These are phyloP conservation scores for Flagelloscypha sp. DNA, from an alignment of 768 basidiomycete species.

Conservation along the genomic window DNA sequence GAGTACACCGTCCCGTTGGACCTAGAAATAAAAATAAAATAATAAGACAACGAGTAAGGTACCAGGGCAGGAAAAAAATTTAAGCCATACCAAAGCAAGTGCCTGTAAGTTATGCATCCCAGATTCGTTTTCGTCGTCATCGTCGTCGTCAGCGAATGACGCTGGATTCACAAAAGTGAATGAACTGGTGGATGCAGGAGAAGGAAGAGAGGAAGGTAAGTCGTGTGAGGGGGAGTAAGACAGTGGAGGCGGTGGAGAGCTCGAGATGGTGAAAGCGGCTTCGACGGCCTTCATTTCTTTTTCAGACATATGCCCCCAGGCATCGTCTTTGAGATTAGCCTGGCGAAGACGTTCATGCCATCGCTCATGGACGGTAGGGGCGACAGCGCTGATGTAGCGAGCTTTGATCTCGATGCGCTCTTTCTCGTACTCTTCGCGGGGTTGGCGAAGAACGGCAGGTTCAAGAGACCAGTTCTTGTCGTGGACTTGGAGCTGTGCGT, in stretches of 20 bases:
- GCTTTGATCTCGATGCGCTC: constrained; percentile 22
- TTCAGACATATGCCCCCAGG: constrained; percentile 36
- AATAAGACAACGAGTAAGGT: no score
- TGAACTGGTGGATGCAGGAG: constrained; percentile 26
- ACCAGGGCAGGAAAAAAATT: no score
- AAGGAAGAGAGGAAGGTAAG: constrained; percentile 14
- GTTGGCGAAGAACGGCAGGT: constrained; percentile 10
- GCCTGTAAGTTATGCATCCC: no score
- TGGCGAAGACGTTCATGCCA: constrained; percentile 31
- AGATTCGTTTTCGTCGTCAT: constrained; percentile 26
- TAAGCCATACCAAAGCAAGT: no score
- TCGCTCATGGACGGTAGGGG: no score
- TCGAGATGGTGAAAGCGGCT: no score
- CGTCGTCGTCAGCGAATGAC: constrained; percentile 25
- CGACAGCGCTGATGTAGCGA: no score
- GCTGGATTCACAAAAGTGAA: constrained; percentile 39
- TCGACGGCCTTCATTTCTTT: constrained; percentile 28
- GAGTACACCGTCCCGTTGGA: no score
- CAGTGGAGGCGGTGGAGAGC: constrained; percentile 12
- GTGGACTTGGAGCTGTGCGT: constrained; percentile 20
- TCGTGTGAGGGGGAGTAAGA: constrained; percentile 1
- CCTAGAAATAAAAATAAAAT: no score
- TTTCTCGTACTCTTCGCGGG: constrained; percentile 16
- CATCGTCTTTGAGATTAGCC: constrained; percentile 29
- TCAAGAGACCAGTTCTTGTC: constrained; percentile 20